Base-by-base conservation (phyloP, 495 filamentous ascomycete species). In the Talaromyces nanjingensis region DNA sequence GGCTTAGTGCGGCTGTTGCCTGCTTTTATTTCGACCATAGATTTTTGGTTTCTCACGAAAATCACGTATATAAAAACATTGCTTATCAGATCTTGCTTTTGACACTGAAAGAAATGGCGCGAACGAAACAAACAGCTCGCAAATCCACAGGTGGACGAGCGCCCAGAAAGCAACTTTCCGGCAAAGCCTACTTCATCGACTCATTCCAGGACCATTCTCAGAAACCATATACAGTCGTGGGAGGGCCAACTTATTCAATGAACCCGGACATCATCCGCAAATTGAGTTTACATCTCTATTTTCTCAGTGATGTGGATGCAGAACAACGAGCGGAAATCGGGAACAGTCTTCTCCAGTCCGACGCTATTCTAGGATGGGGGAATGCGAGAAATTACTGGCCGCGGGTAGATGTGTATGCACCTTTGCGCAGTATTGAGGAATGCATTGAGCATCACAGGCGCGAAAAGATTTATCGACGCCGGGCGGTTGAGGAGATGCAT, bases 371-470 rank as follows among this genome's bases (percentile, higher is more conserved):
- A 6, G 53, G 53, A 27, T 56, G 53, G 53, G 57, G 57, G 16
- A 59, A 59, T 24, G 34, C 34, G 5, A 20, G 57, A 18, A 59
- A 59, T 39, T 59, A 59, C 18, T 59, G 57, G 57, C 57, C 57
- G 16, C 57, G 57, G 9, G 33, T 59, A 33, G 57, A 59, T 14
- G 57, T 59, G 16, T 59, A 59, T n/a, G 9, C 57, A 6, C 57
- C 57, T 4, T 16, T 59, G 29, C 16, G 18, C 31, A 59, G 29
- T 39, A 39, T 59, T 59, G 57, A 59, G n/a, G 57, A 59, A 24
- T 59, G 57, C 3, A 59, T 59, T 20, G 29, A 59, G 34, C 57
- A 59, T 59, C 57, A 59, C 29, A 1, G 29, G 22, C 57, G 33
- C 2, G 57, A 59, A 3, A 59, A 59, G 31, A 25, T 39, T 16